Conservation (phyloP, 192 early-diverging fungal genomes). For the Coemansia javaensis region DNA sequence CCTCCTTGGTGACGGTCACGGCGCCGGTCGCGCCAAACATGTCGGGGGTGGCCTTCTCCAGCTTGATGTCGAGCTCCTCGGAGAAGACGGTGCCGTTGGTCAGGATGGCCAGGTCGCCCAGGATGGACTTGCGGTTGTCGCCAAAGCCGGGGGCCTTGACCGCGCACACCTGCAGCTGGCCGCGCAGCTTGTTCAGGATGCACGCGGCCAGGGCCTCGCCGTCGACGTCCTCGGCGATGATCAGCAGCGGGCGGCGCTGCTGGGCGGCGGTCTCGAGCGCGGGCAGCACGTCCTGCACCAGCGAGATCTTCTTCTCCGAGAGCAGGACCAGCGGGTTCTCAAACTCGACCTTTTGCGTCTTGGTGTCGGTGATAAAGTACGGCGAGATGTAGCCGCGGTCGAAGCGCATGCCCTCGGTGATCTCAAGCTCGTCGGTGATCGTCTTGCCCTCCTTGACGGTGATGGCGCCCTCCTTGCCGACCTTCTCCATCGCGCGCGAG, state of each 20-base stretch:
- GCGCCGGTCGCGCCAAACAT: conserved; percentile 86
- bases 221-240: conserved; percentile 98
- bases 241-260: conserved; percentile 92
- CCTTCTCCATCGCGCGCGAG: conserved; percentile 99
- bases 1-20: conserved; percentile 96
- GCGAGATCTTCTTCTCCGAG: conserved; percentile 98
- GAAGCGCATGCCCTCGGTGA: conserved; percentile 99
- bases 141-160: conserved; percentile 99
- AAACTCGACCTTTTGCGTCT: conserved; percentile 98
- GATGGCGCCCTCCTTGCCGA: conserved; percentile 99
- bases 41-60: conserved; percentile 90
- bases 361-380: conserved; percentile 99
- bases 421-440: conserved; percentile 96
- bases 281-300: conserved; percentile 93
- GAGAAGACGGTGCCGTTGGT: conserved; percentile 97
- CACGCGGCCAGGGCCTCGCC: conserved; percentile 99
- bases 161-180: conserved; percentile 91
- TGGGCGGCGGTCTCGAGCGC: conserved; percentile 91
- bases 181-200: conserved; percentile 99
- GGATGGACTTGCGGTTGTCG: conserved; percentile 99
- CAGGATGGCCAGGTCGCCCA: conserved; percentile 94
- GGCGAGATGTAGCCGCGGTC: conserved; percentile 99
- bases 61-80: conserved; percentile 93
- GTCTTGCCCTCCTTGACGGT: conserved; percentile 99
- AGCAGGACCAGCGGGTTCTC: conserved; percentile 98